A percentile compares a stretch with the other conserved stretches of the same genome.
phyloP scores from a whole-genome alignment of 2,329 filamentous ascomycete species.

The Epichloe festucae region DNA sequence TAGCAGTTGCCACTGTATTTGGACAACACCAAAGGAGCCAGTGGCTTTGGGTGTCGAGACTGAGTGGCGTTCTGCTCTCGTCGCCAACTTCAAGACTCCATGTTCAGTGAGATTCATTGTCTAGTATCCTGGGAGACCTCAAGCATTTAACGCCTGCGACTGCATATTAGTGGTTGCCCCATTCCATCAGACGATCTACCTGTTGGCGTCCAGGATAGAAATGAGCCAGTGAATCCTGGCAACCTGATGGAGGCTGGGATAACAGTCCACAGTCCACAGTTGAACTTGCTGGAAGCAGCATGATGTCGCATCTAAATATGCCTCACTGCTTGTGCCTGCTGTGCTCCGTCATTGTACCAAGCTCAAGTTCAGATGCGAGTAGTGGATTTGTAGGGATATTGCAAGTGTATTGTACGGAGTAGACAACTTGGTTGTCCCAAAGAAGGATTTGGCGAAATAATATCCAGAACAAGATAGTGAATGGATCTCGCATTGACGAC shows the following conservation, averaged over 20 bases:
- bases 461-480: not conserved
- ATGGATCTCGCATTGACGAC: not conserved
- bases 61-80: not conserved
- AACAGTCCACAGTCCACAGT: not conserved
- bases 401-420: not conserved
- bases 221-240: not conserved
- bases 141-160: not conserved
- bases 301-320: not conserved
- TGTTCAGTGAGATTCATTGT: not conserved
- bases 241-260: not conserved
- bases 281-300: not conserved
- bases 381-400: no score
- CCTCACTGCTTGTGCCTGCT: slow-evolving; percentile 1
- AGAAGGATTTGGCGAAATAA: not conserved
- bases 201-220: not conserved
- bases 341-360: not conserved
- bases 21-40: not conserved
- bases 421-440: not conserved
- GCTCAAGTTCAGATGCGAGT: no score
- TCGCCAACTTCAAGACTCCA: not conserved
- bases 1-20: not conserved
- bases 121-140: not conserved
- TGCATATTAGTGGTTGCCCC: not conserved
- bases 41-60: not conserved
- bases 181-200: not conserved